Evolutionary conservation across 129 eudicot genomes (phyloP).

Genomic region (Ambrosia artemisiifolia): DNA sequence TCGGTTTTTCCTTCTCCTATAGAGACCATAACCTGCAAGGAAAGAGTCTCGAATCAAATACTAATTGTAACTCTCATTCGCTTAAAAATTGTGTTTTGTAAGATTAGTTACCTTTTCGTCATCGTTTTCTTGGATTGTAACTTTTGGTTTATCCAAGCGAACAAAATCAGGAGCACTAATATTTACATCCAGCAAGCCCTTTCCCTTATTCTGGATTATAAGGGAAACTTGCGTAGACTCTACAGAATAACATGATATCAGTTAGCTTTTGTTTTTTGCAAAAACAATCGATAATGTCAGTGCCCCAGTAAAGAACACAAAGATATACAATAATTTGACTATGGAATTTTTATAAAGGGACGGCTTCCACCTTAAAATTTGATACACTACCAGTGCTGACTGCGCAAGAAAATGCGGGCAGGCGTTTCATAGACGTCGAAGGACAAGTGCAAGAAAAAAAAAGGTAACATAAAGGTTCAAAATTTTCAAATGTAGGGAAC

Average conservation of each 20-base stretch:
- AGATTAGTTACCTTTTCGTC: conserved; percentile 49
- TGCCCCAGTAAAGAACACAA: background rate
- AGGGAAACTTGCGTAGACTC: conserved; percentile 82
- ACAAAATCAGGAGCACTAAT: conserved; percentile 74
- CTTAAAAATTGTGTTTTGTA: background rate
- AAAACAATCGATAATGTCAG: background rate
- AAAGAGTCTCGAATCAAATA: conserved; percentile 1
- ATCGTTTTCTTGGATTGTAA: conserved; percentile 62
- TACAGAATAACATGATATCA: conserved; percentile 30
- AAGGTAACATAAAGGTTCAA: background rate
- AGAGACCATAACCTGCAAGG: conserved; percentile 68
- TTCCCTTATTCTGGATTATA: conserved; percentile 77
- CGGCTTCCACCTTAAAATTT: background rate
- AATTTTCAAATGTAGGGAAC: background rate
- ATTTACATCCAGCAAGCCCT: conserved; percentile 42
- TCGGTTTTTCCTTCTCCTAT: conserved; percentile 48
- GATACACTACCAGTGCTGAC: background rate
- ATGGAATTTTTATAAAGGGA: background rate
- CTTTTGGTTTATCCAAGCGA: conserved; percentile 51
- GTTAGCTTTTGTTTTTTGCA: background rate
- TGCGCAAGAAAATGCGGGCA: background rate
- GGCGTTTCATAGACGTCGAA: too few species aligned
- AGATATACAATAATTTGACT: background rate
- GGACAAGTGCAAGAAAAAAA: background rate
- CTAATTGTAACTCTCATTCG: background rate